Evolutionary conservation across 305 asterid genomes (phyloP).

Genomic region (Andrographis paniculata): DNA sequence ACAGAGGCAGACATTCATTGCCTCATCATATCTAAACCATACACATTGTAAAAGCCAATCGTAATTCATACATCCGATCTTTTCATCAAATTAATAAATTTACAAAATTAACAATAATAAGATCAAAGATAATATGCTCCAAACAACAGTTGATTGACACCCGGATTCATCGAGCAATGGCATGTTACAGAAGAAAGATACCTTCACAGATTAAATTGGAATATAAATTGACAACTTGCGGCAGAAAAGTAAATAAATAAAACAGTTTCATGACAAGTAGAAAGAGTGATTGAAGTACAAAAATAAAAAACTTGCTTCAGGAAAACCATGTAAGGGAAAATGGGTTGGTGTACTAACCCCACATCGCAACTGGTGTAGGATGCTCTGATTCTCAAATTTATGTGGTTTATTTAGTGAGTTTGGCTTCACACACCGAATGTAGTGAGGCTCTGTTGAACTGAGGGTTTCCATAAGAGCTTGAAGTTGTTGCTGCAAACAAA

Average conservation of each 20-base stretch:
- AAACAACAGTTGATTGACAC: no score
- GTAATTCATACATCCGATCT: no score
- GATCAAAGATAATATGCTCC: background rate
- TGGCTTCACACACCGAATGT: slow-evolving; percentile 96
- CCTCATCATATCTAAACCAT: no score
- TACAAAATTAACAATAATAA: no score
- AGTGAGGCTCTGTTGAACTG: slow-evolving; percentile 96
- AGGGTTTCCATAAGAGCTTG: slow-evolving; percentile 98
- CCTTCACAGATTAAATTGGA: no score
- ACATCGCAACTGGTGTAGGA: slow-evolving; percentile 97
- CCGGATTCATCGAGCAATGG: background rate
- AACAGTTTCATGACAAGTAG: background rate
- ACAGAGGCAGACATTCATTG: no score
- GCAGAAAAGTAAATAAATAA: no score
- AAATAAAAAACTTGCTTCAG: slow-evolving; percentile 11
- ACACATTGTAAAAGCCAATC: no score
- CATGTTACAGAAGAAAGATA: background rate
- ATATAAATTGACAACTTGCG: no score
- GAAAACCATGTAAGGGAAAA: slow-evolving; percentile 12
- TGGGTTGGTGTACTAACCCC: slow-evolving; percentile 64
- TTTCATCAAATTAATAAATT: no score
- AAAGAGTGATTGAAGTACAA: slow-evolving; percentile 11
- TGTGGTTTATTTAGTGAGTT: slow-evolving; percentile 80
- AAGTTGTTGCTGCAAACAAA: slow-evolving; percentile 82
- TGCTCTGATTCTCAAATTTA: slow-evolving; percentile 81